Evolutionary conservation across 139 green algal species (phyloP), one percentile per base, ranked within the genome.

Genomic region (Volvox africanus): DNA sequence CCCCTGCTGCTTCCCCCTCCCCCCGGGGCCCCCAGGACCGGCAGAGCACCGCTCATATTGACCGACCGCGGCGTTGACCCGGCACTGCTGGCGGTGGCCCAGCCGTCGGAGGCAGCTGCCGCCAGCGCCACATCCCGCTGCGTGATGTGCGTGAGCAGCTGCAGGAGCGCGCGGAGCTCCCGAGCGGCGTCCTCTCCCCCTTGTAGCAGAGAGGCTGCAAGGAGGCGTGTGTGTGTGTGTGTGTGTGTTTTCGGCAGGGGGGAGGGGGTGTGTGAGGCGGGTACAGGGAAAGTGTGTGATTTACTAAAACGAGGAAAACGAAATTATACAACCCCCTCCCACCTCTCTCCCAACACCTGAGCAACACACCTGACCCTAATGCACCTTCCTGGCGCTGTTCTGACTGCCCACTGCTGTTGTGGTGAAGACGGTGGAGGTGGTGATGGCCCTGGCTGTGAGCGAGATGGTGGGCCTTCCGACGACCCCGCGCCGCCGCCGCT

Each of bases 91-190:
- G 16, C 28, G 68, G 21, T 81, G 36, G 68, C 84, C 84, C 84
- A 89, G 68, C 84, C 84, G 68, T 89, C 84, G 17, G 24, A 55
- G 37, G 84, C 84, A 19, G 84, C 84, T 2, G 84, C 67, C 16
- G 84, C 84, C 67, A 89, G 84, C 13, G 84, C 84, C 22, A 89
- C 84, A 69, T 89, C 84, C 19, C 84, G 65, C 37, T 89, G 84
- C 36, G 84, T 89, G 84, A 89, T 89, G 84, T 89, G 84, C 6
- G 84, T 89, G 26, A 99, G 93, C 82, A 99, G 94, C 91, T 93
- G 91, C 30, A 99, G 93, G 62, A 99, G 93, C 17, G 97, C 97
- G 0, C 94, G 79, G 44, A 99, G 86, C 82, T 98, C 96, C 14
- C 94, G 93, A 80, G 94, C 96, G 36, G 91, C 90, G 83, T 97